Conservation (phyloP, 2,329 filamentous ascomycete species). For the Trichoderma sp. region DNA sequence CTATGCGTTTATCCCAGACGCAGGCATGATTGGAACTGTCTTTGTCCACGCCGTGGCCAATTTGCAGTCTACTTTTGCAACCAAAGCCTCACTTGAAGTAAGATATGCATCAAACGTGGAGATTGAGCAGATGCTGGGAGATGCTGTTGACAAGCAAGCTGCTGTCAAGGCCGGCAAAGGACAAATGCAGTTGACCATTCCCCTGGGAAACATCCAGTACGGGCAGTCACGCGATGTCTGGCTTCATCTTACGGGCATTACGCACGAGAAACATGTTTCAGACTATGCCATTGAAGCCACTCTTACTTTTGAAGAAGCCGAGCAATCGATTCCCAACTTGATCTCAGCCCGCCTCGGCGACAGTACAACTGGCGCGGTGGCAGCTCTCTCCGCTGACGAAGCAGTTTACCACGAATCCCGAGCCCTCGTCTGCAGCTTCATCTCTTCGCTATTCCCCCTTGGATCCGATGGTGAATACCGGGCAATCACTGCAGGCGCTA, state of each 20-base stretch:
- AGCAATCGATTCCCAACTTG: background rate
- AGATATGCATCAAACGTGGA: constrained; percentile 43
- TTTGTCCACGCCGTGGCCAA: constrained; percentile 66
- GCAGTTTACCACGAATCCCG: constrained; percentile 58
- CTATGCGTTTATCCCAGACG: constrained; percentile 65
- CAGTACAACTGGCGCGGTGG: constrained; percentile 32
- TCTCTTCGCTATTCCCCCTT: constrained; percentile 51
- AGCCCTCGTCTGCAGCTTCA: constrained; percentile 53
- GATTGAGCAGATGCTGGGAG: constrained; percentile 47
- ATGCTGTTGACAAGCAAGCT: constrained; percentile 43
- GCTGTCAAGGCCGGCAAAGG: constrained; percentile 32
- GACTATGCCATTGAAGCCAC: constrained; percentile 32
- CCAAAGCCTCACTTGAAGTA: constrained; percentile 49
- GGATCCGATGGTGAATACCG: constrained; percentile 29
- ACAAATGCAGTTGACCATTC: constrained; percentile 42
- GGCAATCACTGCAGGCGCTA: constrained; percentile 25
- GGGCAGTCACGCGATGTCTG: constrained; percentile 64
- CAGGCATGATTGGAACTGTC: constrained; percentile 65
- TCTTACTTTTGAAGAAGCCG: constrained; percentile 42
- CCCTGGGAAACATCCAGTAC: constrained; percentile 60
- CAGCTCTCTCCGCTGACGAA: constrained; percentile 40
- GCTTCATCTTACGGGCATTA: constrained; percentile 41
- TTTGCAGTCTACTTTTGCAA: constrained; percentile 61
- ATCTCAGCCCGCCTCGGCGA: constrained; percentile 17
- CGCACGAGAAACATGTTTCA: background rate